Conservation (phyloP, 2,329 filamentous ascomycete species). For the Fusarium sp. region DNA sequence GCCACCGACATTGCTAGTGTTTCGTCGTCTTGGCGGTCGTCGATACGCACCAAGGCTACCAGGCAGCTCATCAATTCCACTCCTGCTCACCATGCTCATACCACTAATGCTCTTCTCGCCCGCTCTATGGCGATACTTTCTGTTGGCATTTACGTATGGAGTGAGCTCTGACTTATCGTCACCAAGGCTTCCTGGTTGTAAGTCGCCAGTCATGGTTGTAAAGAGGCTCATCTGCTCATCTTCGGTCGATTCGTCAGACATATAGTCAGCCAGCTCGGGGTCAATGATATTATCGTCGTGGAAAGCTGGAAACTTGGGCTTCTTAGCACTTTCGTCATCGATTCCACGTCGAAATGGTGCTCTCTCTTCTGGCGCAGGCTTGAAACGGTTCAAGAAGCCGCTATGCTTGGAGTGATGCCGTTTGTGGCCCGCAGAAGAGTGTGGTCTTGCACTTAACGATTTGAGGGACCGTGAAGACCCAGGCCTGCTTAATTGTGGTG, state of each 20-base stretch:
- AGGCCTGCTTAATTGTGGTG: slow-evolving; percentile 86
- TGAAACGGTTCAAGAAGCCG: slow-evolving; percentile 84
- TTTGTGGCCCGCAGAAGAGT: slow-evolving; percentile 81
- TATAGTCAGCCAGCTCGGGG: slow-evolving; percentile 92
- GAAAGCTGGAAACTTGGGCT: slow-evolving; percentile 84
- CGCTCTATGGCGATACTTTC: slow-evolving; percentile 78
- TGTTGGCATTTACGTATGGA: slow-evolving; percentile 77
- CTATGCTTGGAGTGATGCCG: slow-evolving; percentile 85
- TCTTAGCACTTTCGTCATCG: slow-evolving; percentile 74
- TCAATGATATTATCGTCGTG: slow-evolving; percentile 99
- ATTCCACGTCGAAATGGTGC: slow-evolving; percentile 86
- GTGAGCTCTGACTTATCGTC: slow-evolving; percentile 80
- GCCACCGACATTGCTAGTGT: slow-evolving; percentile 85
- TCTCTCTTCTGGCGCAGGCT: slow-evolving; percentile 78
- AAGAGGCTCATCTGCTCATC: slow-evolving; percentile 93
- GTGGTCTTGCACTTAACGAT: slow-evolving; percentile 77
- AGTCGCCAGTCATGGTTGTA: slow-evolving; percentile 76
- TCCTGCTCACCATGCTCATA: slow-evolving; percentile 76
- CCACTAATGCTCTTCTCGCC: slow-evolving; percentile 82
- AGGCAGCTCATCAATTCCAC: slow-evolving; percentile 72
- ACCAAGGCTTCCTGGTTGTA: slow-evolving; percentile 75
- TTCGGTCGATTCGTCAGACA: slow-evolving; percentile 95
- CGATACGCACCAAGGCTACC: slow-evolving; percentile 69
- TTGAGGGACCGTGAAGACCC: slow-evolving; percentile 91
- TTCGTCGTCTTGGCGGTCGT: slow-evolving; percentile 78